Base-by-base conservation (phyloP, 176 grass and related monocot genomes). In the Avena eriantha region DNA sequence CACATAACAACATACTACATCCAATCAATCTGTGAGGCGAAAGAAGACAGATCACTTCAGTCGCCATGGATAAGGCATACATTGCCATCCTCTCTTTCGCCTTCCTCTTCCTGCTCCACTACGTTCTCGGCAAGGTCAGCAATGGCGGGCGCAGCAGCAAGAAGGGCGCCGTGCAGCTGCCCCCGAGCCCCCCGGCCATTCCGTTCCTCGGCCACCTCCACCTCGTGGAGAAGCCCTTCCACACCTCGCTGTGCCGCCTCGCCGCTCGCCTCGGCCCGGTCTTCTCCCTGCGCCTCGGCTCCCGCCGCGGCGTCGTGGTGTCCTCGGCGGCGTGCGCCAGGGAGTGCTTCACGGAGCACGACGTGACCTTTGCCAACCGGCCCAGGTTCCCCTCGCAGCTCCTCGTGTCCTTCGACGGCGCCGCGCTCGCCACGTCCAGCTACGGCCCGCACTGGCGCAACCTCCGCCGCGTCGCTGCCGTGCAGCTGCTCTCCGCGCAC, bases 141-240 rank as follows among this genome's bases (percentile, higher is more conserved):
- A 41, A 41, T 41, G 39, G 39, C 39, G 39, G 39, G 39, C 39
- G 39, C 39, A 41, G 39, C 5, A 50, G 34, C 13, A 66, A 72
- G 35, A 77, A 72, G 53, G 65, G 7, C 36, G 21, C 39, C 43
- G 7, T 23, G 1, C 78, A 22, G 13, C 69, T 88, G 31, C 94
- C 90, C 9, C 92, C 92, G 46, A 82, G 88, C 51, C 94, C 90
- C 11, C 86, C 50, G 5, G 63, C 90, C 19, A 36, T 88, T 43
- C 95, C 88, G 7, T 69, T 94, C 26, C n/a, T 94, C 29, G 90
- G 92, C 31, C 95, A 97, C 73, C 90, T 94, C 77, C 86, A 97
- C 86, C 88, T 94, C 73, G 14, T 94, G 47, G 87, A 91, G 59
- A 18, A 74, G 5, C 84, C 95, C 13, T 77, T 97, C 39, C 95